Base-by-base conservation (phyloP, 805 yeast species). In the Starmera amethionina region DNA sequence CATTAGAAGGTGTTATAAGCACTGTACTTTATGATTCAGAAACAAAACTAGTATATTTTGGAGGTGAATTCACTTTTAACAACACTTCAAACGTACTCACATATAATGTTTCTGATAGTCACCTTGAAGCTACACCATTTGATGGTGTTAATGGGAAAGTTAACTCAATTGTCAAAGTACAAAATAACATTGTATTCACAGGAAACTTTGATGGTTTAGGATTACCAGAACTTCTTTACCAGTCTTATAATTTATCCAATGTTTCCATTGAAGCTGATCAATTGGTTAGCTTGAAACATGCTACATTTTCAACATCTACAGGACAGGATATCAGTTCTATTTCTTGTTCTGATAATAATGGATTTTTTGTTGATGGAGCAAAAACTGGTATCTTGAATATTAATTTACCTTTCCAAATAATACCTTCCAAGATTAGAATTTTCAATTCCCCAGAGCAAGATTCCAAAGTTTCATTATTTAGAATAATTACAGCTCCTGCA, bases 401-500 rank as follows among this genome's bases (percentile, higher is more conserved):
- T 1, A 60, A 60, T 12, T 62, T 86, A 34, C 80, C 88, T 1
- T 66, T 62, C 45, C 67, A 67, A 14, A 62, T 79, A 27, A 57
- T 63, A 5, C 94, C 97, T 2, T 72, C 90, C 0, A 82, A 83
- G 48, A 65, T 86, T 12, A 65, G 96, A 40, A 54, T 93, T 4
- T 83, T 75, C 56, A 78, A 85, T 46, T 76, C 90, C 0, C 56
- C 56, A 6, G 54, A 61, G 8, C 62, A 65, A 9, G 66, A 64
- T 31, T 60, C 65, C 27, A 67, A 70, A 39, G 71, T 78, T 6
- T 68, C 79, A 37, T 43, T 70, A 8, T 93, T 89, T 57, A 72
- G 96, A 51, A 64, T 93, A 7, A 64, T 82, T 32, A 79, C 96
- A 0, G 62, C 72, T 40, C 97, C 97, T 1, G 71, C 88, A 11